A percentile compares a stretch with the other conserved stretches of the same genome.
These are phyloP conservation scores for Penicillium cinerascens DNA, from an alignment of 495 filamentous ascomycete genomes.

Conservation along the genomic window DNA sequence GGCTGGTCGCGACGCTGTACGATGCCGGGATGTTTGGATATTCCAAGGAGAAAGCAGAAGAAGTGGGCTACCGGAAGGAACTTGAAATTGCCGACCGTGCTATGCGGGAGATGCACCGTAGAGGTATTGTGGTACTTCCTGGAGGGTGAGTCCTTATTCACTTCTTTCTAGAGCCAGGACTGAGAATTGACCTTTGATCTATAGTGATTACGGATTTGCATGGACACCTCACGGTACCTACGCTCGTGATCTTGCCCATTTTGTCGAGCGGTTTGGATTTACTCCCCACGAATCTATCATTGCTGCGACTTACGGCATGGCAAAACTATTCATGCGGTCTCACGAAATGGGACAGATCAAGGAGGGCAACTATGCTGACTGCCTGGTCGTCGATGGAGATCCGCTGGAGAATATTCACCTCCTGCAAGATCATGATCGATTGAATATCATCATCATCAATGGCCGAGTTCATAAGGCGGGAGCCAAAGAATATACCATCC, in stretches of 20 bases:
- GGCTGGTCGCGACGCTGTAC: conserved; percentile 39
- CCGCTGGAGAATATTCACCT: conserved; percentile 45
- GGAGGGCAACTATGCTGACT: conserved; percentile 47
- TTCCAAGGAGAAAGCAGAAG: conserved; percentile 39
- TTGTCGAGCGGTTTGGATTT: conserved; percentile 48
- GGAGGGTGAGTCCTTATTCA: conserved; percentile 25
- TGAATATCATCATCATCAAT: conserved; percentile 49
- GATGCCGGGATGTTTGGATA: conserved; percentile 47
- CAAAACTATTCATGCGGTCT: conserved; percentile 47
- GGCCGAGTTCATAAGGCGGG: conserved; percentile 45
- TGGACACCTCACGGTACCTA: conserved; percentile 53
- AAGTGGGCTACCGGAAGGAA: conserved; percentile 45
- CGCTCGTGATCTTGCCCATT: conserved; percentile 47
- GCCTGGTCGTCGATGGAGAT: conserved; percentile 47
- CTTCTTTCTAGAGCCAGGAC: background rate
- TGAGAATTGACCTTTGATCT: background rate
- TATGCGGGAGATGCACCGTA: conserved; percentile 45
- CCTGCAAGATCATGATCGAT: conserved; percentile 44
- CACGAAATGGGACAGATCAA: conserved; percentile 47
- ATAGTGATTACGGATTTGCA: conserved; percentile 50
- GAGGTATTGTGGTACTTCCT: conserved; percentile 46
- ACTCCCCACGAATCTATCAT: conserved; percentile 49
- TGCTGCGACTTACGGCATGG: conserved; percentile 46
- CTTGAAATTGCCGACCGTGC: conserved; percentile 38
- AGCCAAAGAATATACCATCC: conserved; percentile 29